These are phyloP conservation scores for Aspergillus novofumigatus DNA, from an alignment of 2,329 filamentous ascomycete species.

Conservation along the genomic window DNA sequence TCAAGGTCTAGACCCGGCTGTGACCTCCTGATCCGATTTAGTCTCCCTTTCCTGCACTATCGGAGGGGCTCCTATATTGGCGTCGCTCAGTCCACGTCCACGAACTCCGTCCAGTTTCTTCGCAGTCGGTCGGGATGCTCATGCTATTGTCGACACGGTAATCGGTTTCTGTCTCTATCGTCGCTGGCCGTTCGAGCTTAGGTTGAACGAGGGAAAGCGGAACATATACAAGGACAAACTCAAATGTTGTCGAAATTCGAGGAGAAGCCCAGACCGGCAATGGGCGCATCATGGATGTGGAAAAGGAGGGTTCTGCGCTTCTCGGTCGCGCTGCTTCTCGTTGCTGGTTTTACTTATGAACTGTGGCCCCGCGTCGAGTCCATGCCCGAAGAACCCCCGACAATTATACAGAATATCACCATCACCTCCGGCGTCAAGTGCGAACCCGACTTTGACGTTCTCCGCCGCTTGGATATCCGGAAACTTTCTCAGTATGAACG, in stretches of 20 bases:
- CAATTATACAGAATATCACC: slow-evolving; percentile 26
- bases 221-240: neutral
- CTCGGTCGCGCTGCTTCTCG: slow-evolving; percentile 20
- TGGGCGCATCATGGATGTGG: slow-evolving; percentile 27
- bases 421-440: slow-evolving; percentile 25
- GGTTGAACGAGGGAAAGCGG: neutral
- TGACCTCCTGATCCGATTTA: neutral
- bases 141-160: slow-evolving; percentile 13
- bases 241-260: slow-evolving; percentile 23
- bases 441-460: slow-evolving; percentile 22
- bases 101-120: neutral
- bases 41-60: no score
- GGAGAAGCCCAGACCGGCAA: slow-evolving; percentile 18
- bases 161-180: slow-evolving; percentile 5
- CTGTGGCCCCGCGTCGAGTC: slow-evolving; percentile 23
- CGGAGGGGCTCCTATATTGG: neutral
- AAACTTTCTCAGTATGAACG: slow-evolving; percentile 29
- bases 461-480: slow-evolving; percentile 21
- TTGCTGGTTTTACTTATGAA: slow-evolving; percentile 22
- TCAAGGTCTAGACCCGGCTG: neutral
- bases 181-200: neutral
- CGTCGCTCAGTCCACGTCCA: neutral
- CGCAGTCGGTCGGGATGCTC: slow-evolving; percentile 13
- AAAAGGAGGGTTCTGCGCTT: slow-evolving; percentile 31
- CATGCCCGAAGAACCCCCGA: slow-evolving; percentile 5